phyloP scores from a whole-genome alignment of 768 basidiomycete species.

The Suillus hirtellus region DNA sequence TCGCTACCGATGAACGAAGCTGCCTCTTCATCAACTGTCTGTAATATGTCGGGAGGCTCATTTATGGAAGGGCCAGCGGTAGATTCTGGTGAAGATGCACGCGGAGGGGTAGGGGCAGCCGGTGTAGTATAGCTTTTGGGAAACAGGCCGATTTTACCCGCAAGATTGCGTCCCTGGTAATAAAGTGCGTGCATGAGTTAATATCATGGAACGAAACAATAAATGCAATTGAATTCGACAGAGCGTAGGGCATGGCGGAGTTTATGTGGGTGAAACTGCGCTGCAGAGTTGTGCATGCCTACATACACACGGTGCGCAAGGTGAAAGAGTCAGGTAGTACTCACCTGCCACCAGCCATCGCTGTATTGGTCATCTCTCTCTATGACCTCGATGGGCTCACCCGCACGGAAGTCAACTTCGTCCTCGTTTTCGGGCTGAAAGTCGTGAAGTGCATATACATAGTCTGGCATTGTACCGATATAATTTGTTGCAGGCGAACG shows the following conservation, averaged over 20 bases:
- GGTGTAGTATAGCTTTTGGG: constrained; percentile 85
- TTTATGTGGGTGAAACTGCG: constrained; percentile 4
- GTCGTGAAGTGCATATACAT: constrained; percentile 86
- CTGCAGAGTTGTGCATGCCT: constrained; percentile 11
- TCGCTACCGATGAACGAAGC: constrained; percentile 34
- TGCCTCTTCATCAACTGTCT: constrained; percentile 49
- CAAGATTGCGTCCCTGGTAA: constrained; percentile 74
- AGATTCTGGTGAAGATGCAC: constrained; percentile 29
- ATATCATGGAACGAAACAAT: constrained; percentile 15
- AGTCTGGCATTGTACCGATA: constrained; percentile 60
- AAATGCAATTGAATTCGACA: constrained; percentile 21
- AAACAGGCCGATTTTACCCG: constrained; percentile 87
- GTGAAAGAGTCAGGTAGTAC: constrained; percentile 12
- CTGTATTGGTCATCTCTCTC: constrained; percentile 92
- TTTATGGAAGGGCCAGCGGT: constrained; percentile 24
- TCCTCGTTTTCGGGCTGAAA: constrained; percentile 93
- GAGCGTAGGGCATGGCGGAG: constrained; percentile 26
- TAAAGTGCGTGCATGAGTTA: constrained; percentile 16
- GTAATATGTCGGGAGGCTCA: constrained; percentile 32
- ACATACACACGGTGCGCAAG: constrained; percentile 14
- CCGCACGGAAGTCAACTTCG: constrained; percentile 82
- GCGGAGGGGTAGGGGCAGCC: constrained; percentile 41
- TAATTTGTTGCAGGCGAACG: not conserved
- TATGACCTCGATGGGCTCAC: constrained; percentile 85
- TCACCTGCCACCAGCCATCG: constrained; percentile 95